A percentile compares a stretch with the other conserved stretches of the same genome.
Evolutionary conservation across 169 alveolate genomes (phyloP).

Genomic region (Ichthyophthirius multifiliis): DNA sequence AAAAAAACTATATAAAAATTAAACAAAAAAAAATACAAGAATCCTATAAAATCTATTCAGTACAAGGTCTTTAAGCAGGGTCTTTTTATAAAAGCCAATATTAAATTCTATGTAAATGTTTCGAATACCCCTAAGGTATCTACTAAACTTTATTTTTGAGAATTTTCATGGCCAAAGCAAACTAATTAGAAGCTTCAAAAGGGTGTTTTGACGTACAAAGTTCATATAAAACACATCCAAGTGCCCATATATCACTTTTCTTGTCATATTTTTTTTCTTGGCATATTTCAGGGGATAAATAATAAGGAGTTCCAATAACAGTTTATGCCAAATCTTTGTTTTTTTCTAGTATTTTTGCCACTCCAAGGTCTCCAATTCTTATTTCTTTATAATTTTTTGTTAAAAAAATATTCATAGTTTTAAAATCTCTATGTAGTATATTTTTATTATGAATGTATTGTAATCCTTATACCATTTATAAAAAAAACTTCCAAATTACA

Average conservation of each 20-base stretch:
- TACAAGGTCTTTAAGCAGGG: too few relatives aligned
- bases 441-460: conserved; percentile 61
- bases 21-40: too few relatives aligned
- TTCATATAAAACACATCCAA: conserved; percentile 82
- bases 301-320: conserved; percentile 75
- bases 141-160: conserved; percentile 43
- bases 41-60: too few relatives aligned
- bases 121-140: too few relatives aligned
- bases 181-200: conserved; percentile 59
- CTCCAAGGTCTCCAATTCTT: conserved; percentile 81
- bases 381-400: conserved; percentile 56
- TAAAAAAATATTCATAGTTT: conserved; percentile 70
- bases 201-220: conserved; percentile 71
- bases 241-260: conserved; percentile 78
- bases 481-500: conserved; percentile 66
- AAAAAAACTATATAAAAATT: too few relatives aligned
- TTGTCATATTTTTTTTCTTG: conserved; percentile 63
- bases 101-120: too few relatives aligned
- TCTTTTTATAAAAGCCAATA: too few relatives aligned
- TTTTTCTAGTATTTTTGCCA: conserved; percentile 54
- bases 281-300: conserved; percentile 74
- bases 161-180: conserved; percentile 56
- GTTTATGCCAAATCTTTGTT: conserved; percentile 44
- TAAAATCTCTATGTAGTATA: conserved; percentile 79
- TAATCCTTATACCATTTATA: conserved; percentile 71